Evolutionary conservation across 768 basidiomycete species (phyloP), one percentile per base, ranked within the genome.

Genomic region (Calocera viscosa): DNA sequence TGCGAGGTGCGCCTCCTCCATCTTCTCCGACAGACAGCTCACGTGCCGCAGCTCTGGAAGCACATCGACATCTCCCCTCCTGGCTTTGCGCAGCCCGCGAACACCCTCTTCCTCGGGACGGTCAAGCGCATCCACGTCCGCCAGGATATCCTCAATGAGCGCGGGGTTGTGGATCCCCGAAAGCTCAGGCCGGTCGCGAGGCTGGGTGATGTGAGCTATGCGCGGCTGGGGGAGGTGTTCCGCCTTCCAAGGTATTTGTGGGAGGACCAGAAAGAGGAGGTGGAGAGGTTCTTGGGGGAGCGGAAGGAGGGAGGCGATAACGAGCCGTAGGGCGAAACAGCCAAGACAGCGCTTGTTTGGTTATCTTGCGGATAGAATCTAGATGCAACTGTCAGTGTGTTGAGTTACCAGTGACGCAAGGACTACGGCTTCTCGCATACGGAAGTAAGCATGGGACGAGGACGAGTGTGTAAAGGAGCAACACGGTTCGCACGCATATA

Each of bases 71-170:
- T 60, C 53, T 16, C 10, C 24, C 53, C 24, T 7, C 53, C 53
- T 2, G 26, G 8, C 24, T 28, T 7, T 8, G 16, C 53, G 8
- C 5, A 24, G 11, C 39, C 39, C 11, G 19, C 19, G 11, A 74
- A 71, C 7, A 77, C 75, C 35, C 73, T 86, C 12, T 72, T 84
- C 38, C 69, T 87, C 43, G 84, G 85, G n/a, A 76, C 81, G 39
- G 80, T 86, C 70, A 84, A 82, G 73, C 76, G 75, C 64, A 75
- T 82, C 5, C 84, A 85, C 74, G 78, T 83, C 65, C 78, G 81
- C 60, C 76, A 81, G 68, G 78, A 68, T 24, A 33, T 70, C 28
- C 68, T 86, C 67, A 73, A 72, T 49, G 74, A 72, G 40, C 71
- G 71, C 26, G 78, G 77, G 0, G 71, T 67, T 11, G 71, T 80